These are phyloP conservation scores for Myriosclerotinia curreyana DNA, from an alignment of 2,329 filamentous ascomycete species.

Conservation along the genomic window DNA sequence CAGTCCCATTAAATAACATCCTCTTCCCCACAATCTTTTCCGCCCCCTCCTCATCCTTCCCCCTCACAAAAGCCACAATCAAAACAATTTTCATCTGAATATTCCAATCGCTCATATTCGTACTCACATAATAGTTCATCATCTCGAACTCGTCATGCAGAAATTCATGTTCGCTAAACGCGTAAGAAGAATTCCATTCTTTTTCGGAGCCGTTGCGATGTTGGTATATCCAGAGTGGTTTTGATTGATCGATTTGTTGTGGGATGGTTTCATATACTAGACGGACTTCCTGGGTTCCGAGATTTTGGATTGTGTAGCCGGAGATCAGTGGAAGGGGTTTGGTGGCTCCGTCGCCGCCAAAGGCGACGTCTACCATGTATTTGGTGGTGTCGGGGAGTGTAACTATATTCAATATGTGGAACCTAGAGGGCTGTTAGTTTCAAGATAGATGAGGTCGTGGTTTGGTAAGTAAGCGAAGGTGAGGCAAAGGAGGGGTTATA, in stretches of 20 bases:
- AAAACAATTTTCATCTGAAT: conserved; percentile 55
- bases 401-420: conserved; percentile 62
- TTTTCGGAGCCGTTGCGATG: conserved; percentile 48
- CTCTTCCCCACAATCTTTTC: conserved; percentile 50
- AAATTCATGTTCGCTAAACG: conserved; percentile 65
- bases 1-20: conserved; percentile 49
- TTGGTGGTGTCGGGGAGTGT: conserved; percentile 46
- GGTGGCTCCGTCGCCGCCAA: conserved; percentile 61
- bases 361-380: conserved; percentile 60
- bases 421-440: conserved; percentile 36
- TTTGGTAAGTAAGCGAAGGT: background rate
- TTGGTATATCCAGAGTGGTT: conserved; percentile 62
- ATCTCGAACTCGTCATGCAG: conserved; percentile 57
- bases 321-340: conserved; percentile 53
- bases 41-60: conserved; percentile 32
- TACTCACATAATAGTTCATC: conserved; percentile 57
- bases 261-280: conserved; percentile 51
- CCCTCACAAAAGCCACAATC: conserved; percentile 55
- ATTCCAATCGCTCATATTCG: conserved; percentile 55
- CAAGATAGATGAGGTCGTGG: background rate
- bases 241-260: conserved; percentile 43
- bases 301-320: conserved; percentile 41
- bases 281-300: conserved; percentile 54
- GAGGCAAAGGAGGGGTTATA: conserved; percentile 17
- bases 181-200: conserved; percentile 60